Percentiles rank a stretch among this genome's conserved stretches.
Conservation (phyloP, 1,139 yeast genomes). For the Candida sp. region DNA sequence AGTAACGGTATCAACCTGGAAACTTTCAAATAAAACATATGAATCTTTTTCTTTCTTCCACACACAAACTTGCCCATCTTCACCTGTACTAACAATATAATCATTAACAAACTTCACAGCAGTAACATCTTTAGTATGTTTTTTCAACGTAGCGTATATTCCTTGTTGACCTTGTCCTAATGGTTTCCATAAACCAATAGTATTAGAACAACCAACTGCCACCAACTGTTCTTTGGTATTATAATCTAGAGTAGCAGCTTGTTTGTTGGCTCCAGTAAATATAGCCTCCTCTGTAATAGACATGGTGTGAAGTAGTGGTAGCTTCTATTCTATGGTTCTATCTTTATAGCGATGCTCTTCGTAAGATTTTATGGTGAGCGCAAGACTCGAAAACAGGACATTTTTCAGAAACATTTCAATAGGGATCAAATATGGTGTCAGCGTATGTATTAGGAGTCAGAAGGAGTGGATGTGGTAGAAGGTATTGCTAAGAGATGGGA, state of each 20-base stretch:
- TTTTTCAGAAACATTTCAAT: too few species aligned
- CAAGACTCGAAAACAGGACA: too few species aligned
- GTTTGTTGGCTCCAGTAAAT: constrained; percentile 79
- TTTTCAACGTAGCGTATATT: constrained; percentile 52
- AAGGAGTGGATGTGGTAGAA: too few species aligned
- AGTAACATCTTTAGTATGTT: constrained; percentile 55
- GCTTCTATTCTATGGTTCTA: too few species aligned
- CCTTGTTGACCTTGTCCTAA: constrained; percentile 38
- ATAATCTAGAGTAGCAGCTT: constrained; percentile 64
- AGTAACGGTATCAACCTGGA: constrained; percentile 48
- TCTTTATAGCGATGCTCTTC: constrained; percentile 5
- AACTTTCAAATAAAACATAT: constrained; percentile 28
- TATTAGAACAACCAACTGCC: constrained; percentile 76
- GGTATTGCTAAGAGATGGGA: too few species aligned
- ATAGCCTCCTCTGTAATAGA: constrained; percentile 45
- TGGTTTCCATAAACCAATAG: constrained; percentile 78
- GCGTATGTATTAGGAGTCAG: constrained; percentile 20
- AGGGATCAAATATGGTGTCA: constrained; percentile 19
- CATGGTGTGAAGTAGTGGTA: too few species aligned
- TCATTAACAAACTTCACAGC: constrained; percentile 51
- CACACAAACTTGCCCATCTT: constrained; percentile 57
- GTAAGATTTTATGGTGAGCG: too few species aligned
- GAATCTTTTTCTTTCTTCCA: constrained; percentile 43
- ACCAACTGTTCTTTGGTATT: constrained; percentile 35
- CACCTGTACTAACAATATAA: constrained; percentile 58